Conservation (phyloP, 2,329 filamentous ascomycete genomes). For the Cladosporium colombiae region DNA sequence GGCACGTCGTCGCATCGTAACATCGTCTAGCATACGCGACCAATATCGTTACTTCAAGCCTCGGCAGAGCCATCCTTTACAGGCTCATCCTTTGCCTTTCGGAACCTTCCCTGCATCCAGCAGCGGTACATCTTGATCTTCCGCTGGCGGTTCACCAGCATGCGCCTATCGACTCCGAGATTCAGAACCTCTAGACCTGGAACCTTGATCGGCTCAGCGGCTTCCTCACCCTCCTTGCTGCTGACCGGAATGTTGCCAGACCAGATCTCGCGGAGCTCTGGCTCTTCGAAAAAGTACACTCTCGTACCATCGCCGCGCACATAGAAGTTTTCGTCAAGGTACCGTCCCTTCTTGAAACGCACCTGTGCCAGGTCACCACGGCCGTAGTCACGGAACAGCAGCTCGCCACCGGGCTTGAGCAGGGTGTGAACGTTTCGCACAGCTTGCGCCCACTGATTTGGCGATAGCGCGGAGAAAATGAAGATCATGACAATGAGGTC, state of each 20-base stretch:
- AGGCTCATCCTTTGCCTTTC: constrained; percentile 50
- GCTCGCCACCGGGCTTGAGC: constrained; percentile 87
- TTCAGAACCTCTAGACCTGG: constrained; percentile 67
- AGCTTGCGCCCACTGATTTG: constrained; percentile 79
- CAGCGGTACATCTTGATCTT: constrained; percentile 98
- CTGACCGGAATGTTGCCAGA: constrained; percentile 41
- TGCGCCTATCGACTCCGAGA: constrained; percentile 79
- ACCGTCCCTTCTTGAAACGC: constrained; percentile 91
- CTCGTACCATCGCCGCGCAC: constrained; percentile 91
- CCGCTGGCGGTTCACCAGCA: constrained; percentile 88
- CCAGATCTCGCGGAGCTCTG: constrained; percentile 82
- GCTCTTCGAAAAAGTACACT: constrained; percentile 94
- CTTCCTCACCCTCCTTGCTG: constrained; percentile 27
- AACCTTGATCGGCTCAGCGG: constrained; percentile 20
- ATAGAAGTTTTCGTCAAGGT: constrained; percentile 96
- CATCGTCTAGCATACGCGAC: constrained; percentile 2
- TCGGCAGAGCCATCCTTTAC: not conserved
- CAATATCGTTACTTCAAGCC: not conserved
- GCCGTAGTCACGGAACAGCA: constrained; percentile 96
- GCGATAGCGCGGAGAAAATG: constrained; percentile 90
- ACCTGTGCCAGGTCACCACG: constrained; percentile 95
- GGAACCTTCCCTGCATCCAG: constrained; percentile 86
- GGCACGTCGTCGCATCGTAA: constrained; percentile 3
- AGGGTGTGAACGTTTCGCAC: constrained; percentile 78
- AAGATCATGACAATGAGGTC: constrained; percentile 95